Evolutionary conservation across 1,284 basidiomycete species (phyloP).

Genomic region (Moesziomyces aphidis): DNA sequence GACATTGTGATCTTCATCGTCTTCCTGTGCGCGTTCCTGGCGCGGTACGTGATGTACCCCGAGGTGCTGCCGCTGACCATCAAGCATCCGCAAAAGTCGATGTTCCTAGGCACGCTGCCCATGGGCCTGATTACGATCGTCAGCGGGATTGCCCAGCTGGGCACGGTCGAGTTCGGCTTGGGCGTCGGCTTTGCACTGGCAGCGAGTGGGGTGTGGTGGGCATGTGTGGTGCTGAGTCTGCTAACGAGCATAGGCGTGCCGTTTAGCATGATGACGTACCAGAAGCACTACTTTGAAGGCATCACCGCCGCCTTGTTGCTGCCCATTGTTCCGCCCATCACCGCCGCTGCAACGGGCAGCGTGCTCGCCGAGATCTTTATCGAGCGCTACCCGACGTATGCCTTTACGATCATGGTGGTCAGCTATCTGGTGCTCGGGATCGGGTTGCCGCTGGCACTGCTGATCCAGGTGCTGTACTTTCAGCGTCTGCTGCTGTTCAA

Average conservation of each 20-base stretch:
- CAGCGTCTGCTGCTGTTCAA: constrained; percentile 60
- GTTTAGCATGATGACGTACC: constrained; percentile 60
- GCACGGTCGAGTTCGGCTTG: constrained; percentile 45
- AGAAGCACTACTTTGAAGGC: constrained; percentile 55
- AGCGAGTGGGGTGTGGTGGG: constrained; percentile 53
- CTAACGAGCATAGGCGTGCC: constrained; percentile 50
- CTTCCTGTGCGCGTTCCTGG: constrained; percentile 46
- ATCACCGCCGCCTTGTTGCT: constrained; percentile 56
- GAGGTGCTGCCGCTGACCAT: constrained; percentile 57
- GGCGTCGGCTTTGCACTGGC: constrained; percentile 42
- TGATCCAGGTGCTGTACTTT: constrained; percentile 59
- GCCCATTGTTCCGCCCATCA: constrained; percentile 60
- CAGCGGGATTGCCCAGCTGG: constrained; percentile 48
- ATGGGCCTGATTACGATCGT: constrained; percentile 61
- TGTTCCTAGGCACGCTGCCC: constrained; percentile 56
- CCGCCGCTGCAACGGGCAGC: constrained; percentile 50
- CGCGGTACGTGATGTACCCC: constrained; percentile 55
- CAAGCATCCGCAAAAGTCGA: constrained; percentile 57
- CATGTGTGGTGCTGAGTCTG: constrained; percentile 29
- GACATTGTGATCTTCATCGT: constrained; percentile 51
- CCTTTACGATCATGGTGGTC: constrained; percentile 53
- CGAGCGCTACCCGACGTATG: constrained; percentile 43
- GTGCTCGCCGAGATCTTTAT: constrained; percentile 52
- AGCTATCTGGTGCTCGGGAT: constrained; percentile 56
- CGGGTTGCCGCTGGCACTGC: constrained; percentile 53